A percentile compares a stretch with the other conserved stretches of the same genome.
phyloP scores from a whole-genome alignment of 352 stramenopile species.

The Plasmopara halstedii region DNA sequence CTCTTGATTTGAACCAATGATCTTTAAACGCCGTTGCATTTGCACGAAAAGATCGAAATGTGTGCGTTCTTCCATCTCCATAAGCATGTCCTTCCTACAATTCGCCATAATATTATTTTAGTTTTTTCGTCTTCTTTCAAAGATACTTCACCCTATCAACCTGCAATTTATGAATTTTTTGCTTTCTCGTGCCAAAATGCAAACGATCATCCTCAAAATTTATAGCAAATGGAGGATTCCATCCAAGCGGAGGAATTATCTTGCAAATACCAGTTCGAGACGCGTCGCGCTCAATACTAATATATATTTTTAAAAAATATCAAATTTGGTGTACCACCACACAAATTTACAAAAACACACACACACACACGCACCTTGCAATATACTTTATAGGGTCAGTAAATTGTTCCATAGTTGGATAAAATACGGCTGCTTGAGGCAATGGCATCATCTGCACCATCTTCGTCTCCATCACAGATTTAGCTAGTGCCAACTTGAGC shows the following conservation, averaged over 20 bases:
- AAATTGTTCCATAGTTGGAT: conserved; percentile 83
- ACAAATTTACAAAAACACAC: not conserved
- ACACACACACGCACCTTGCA: conserved; percentile 26
- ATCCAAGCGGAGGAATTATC: conserved; percentile 95
- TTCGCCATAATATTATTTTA: no score
- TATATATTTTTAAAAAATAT: not conserved
- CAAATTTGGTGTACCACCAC: not conserved
- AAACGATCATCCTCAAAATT: conserved; percentile 45
- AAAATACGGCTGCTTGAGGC: conserved; percentile 50
- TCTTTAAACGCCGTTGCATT: conserved; percentile 46
- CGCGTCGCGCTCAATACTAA: conserved; percentile 53
- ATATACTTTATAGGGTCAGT: conserved; percentile 86
- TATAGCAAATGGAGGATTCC: conserved; percentile 78
- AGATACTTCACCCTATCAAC: conserved; percentile 4
- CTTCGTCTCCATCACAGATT: conserved; percentile 50
- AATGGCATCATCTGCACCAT: conserved; percentile 20
- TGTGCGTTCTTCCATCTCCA: conserved; percentile 45
- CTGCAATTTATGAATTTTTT: conserved; percentile 87
- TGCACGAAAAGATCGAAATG: conserved; percentile 60
- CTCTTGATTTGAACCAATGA: conserved; percentile 40
- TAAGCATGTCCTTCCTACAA: conserved; percentile 61
- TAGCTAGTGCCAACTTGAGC: conserved; percentile 53
- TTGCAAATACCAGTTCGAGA: conserved; percentile 92
- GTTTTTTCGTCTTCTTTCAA: not conserved
- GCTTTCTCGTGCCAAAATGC: conserved; percentile 89